phyloP scores from a whole-genome alignment of 78 protist genomes.

The Salpingoeca rosetta region DNA sequence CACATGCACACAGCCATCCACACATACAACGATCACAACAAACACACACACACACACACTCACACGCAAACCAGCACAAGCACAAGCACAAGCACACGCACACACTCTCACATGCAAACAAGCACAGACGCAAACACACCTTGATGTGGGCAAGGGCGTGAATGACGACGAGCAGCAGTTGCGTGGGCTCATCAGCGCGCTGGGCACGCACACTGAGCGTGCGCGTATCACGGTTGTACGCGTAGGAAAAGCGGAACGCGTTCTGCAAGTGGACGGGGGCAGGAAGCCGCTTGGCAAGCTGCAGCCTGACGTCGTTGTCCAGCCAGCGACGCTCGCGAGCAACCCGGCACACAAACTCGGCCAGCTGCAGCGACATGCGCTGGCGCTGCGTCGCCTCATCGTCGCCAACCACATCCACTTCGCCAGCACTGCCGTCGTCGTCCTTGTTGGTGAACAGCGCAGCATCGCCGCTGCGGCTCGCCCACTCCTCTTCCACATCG shows the following conservation, averaged over 20 bases:
- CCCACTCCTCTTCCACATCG: neutral
- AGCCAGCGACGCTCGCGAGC: neutral
- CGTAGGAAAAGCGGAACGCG: neutral
- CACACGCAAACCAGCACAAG: no score
- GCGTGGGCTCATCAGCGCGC: neutral
- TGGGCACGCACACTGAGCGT: neutral
- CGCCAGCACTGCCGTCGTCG: neutral
- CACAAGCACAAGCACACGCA: no score
- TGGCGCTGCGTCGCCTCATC: no score
- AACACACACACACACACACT: no score
- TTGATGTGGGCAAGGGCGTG: slow-evolving; percentile 1
- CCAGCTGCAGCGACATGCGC: no score
- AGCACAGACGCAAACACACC: no score
- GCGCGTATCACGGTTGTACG: neutral
- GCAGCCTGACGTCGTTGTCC: neutral
- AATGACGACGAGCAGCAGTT: neutral
- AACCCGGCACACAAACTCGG: neutral
- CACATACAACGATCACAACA: no score
- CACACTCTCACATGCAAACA: no score
- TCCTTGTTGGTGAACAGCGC: neutral
- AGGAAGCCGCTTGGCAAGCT: neutral
- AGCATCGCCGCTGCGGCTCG: neutral
- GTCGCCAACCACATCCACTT: neutral
- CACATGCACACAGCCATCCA: no score
- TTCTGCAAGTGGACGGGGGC: neutral